Base-by-base conservation (phyloP, 2,329 filamentous ascomycete genomes). In the Ceratocystis harringtonii region DNA sequence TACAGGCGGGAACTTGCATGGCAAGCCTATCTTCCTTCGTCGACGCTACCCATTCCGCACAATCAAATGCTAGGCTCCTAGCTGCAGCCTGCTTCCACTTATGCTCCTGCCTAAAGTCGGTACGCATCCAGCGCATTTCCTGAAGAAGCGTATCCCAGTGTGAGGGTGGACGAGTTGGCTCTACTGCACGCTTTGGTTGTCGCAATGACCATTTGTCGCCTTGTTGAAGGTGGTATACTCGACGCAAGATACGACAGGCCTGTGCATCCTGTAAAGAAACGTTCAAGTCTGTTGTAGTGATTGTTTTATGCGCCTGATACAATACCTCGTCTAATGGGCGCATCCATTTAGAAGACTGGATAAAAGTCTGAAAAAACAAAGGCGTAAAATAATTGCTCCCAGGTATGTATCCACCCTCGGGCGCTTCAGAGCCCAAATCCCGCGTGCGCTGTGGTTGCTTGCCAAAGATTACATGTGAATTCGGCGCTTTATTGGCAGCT, bases 61-160 rank as follows among this genome's bases (percentile, higher is more conserved):
- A 97, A 71, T 87, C 89, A 71, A 86, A 79, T 1, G 91, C 94
- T 67, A 96, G 79, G 66, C 86, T 90, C 67, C 86, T 87, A 4
- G 92, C 92, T 44, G 87, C 82, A 1, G 88, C 83, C 72, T 84
- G 85, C 76, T 96, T 97, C 91, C 92, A 96, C 73, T 95, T 96
- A 50, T 90, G 80, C 74, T 97, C 94, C 75, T 96, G 90, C 63
- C 88, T 83, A 72, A 96, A 97, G 75, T 99, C 94, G 1, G 91
- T 96, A 62, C 92, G 84, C 90, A 99, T 95, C 92, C 92, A 97
- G 74, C 92, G 95, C 83, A 92, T 90, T 77, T 99, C 92, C 70
- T 91, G 83, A 41, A 99, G 78, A 65, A 97, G 74, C 63, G 92
- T 81, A 75, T 99, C 94, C 83, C 87, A 89, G 70, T 97, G 92